Percentiles rank a stretch among this genome's conserved stretches.
These are phyloP conservation scores for Eucalyptus virginea DNA, from an alignment of 345 rosid species.

Conservation along the genomic window DNA sequence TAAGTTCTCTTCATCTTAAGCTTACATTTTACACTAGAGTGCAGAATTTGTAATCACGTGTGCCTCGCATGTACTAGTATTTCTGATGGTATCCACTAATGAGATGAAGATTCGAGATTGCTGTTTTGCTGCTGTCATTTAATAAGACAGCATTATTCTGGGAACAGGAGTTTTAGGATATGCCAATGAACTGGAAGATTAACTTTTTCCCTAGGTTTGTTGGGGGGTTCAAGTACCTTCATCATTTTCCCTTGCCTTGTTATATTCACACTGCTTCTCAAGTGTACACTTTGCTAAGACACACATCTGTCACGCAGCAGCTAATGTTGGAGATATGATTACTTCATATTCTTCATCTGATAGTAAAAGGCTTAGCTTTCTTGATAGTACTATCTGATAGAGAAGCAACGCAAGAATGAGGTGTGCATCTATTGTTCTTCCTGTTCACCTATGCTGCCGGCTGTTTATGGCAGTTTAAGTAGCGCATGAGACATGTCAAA, in stretches of 20 bases:
- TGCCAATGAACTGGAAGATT: neutral
- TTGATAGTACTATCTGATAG: neutral
- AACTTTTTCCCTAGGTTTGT: neutral
- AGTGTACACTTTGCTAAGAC: neutral
- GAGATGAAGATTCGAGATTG: neutral
- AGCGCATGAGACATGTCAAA: neutral
- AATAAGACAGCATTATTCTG: neutral
- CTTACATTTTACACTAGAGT: neutral
- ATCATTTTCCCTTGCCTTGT: neutral
- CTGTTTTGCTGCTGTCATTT: neutral
- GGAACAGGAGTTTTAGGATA: neutral
- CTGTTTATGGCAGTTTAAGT: neutral
- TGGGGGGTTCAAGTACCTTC: neutral
- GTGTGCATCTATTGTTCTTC: neutral
- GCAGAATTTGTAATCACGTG: neutral
- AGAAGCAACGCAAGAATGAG: neutral
- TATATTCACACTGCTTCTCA: neutral
- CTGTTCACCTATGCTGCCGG: neutral
- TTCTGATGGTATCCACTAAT: neutral
- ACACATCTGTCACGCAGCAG: neutral
- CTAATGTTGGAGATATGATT: neutral
- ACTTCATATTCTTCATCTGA: neutral
- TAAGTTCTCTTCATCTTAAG: constrained; percentile 25
- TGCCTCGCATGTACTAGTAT: neutral
- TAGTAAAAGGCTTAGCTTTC: neutral